phyloP scores from a whole-genome alignment of 1,139 yeast species.

The Eremothecium gossypii region DNA sequence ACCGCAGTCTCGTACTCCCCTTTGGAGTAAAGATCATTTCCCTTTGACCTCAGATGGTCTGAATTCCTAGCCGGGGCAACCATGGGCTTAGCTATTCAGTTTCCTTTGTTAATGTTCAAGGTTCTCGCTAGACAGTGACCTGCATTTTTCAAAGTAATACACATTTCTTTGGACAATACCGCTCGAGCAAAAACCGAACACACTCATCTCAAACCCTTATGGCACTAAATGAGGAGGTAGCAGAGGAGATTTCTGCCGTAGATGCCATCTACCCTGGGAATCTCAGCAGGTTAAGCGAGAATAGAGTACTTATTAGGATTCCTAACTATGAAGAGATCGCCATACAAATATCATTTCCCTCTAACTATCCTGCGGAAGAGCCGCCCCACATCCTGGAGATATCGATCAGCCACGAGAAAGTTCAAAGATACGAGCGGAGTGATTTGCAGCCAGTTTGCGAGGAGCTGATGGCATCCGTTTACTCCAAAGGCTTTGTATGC shows the following conservation, averaged over 20 bases:
- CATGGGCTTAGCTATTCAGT: constrained; percentile 11
- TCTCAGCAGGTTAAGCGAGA: constrained; percentile 34
- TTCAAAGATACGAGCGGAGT: constrained; percentile 34
- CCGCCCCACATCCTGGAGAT: constrained; percentile 51
- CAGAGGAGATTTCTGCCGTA: constrained; percentile 75
- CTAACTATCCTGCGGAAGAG: constrained; percentile 51
- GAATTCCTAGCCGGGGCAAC: constrained; percentile 6
- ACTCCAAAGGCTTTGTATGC: constrained; percentile 55
- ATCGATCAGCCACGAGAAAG: constrained; percentile 30
- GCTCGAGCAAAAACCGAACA: no score
- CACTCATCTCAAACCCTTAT: background rate
- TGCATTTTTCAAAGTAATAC: background rate
- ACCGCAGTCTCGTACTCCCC: constrained; percentile 52
- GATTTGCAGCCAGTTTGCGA: constrained; percentile 39
- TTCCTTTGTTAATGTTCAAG: constrained; percentile 1
- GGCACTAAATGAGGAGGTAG: constrained; percentile 40
- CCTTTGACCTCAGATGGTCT: constrained; percentile 35
- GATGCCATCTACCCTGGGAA: constrained; percentile 81
- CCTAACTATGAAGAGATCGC: constrained; percentile 56
- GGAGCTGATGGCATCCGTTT: constrained; percentile 44
- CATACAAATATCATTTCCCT: constrained; percentile 62
- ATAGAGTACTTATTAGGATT: constrained; percentile 42
- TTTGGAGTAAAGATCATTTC: constrained; percentile 56
- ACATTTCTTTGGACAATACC: no score
- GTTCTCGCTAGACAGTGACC: background rate